Evolutionary conservation across 805 yeast genomes (phyloP).

Genomic region (Cyberlindnera bimundalis): DNA sequence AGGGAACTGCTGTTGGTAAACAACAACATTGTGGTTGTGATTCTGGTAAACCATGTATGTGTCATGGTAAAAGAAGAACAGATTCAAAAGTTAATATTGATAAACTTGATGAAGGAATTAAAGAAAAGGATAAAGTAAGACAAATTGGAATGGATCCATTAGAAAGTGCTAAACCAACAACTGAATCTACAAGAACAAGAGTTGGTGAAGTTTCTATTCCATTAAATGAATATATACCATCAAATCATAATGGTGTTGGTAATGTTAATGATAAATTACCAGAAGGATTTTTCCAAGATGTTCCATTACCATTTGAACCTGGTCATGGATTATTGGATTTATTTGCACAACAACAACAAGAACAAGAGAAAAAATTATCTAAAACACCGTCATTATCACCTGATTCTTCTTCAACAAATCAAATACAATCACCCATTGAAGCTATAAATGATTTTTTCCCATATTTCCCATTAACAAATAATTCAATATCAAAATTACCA

Average conservation of each 20-base stretch:
- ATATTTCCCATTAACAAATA: constrained; percentile 6
- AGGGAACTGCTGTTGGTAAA: constrained; percentile 8
- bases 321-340: constrained; percentile 40
- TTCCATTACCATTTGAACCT: constrained; percentile 33
- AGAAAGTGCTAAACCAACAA: constrained; percentile 26
- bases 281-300: constrained; percentile 30
- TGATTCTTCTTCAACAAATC: constrained; percentile 1
- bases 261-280: constrained; percentile 26
- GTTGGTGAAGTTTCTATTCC: constrained; percentile 39
- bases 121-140: constrained; percentile 13
- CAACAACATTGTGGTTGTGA: constrained; percentile 27
- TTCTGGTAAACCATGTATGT: constrained; percentile 25
- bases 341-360: constrained; percentile 18
- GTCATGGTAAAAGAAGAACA: constrained; percentile 24
- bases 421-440: constrained; percentile 7
- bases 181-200: constrained; percentile 25
- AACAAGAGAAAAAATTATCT: neutral
- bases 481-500: constrained; percentile 2
- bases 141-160: constrained; percentile 30
- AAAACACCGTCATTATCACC: constrained; percentile 5
- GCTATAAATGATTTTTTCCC: constrained; percentile 14
- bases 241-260: constrained; percentile 30
- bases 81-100: constrained; percentile 3
- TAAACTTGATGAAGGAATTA: neutral
- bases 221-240: constrained; percentile 35